Percentiles rank a stretch among this genome's conserved stretches.
phyloP scores from a whole-genome alignment of 495 filamentous ascomycete species.

The Podospora pseudocomata region DNA sequence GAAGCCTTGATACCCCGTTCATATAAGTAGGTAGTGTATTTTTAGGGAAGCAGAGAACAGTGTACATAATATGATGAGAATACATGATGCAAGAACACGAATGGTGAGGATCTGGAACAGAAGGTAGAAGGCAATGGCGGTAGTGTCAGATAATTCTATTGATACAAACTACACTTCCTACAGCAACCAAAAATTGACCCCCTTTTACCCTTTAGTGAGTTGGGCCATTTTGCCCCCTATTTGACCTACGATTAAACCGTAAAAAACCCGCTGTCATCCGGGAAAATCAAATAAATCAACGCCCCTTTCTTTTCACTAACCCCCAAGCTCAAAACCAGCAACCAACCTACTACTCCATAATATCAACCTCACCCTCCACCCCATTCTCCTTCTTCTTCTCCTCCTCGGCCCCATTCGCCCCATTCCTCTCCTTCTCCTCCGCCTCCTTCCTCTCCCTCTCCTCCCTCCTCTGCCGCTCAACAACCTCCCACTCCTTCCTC shows the following conservation, averaged over 20 bases:
- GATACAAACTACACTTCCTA: not conserved
- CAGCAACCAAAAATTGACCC: not conserved
- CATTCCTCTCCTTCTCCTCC: not conserved
- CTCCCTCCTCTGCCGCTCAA: not conserved
- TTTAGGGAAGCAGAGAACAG: no score
- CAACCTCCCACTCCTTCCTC: not conserved
- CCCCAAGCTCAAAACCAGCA: not conserved
- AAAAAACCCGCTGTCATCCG: not conserved
- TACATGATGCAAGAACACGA: no score
- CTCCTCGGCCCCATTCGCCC: not conserved
- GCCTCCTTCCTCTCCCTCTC: constrained; percentile 14
- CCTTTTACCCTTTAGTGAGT: not conserved
- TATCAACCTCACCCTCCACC: not conserved
- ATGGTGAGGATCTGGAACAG: no score
- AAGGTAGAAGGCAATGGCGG: no score
- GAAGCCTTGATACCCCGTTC: no score
- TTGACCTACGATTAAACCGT: not conserved
- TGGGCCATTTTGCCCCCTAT: not conserved
- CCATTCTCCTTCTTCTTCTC: not conserved
- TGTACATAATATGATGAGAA: no score
- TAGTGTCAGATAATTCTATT: not conserved
- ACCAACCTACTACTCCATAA: not conserved
- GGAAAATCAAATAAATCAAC: not conserved
- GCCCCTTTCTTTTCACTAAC: no score
- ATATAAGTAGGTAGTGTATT: no score